Base-by-base conservation (phyloP, 2,329 filamentous ascomycete species). In the Penicillium occitanis region DNA sequence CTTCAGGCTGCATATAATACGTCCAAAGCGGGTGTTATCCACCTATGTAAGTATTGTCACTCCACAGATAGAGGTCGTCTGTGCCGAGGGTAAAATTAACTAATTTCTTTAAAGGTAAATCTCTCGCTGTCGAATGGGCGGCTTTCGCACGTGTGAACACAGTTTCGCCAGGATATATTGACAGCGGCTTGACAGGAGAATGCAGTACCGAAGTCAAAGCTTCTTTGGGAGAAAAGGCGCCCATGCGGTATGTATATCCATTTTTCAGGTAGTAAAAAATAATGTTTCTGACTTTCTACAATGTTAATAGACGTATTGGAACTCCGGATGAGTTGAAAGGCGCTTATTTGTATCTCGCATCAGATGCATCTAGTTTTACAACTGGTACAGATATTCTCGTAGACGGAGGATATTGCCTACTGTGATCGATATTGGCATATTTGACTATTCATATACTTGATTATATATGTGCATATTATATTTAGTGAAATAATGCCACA, bases 1-100 rank as follows among this genome's bases (percentile, higher is more conserved):
- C 83, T 86, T 57, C 85, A 87, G 70, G 82, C 84, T 1, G 82
- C 84, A 13, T 87, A 87, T 73, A 87, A 87, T 68, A 80, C 80
- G 7, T 83, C 81, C 35, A 87, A 87, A 71, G 85, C 85, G 0
- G 85, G 80, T 30, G 80, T 86, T 17, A 84, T 81, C 1, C 86
- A 87, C 64, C 80, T 87, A 14, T 64, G 62, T 64, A 40, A 33
- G 61, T 6, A 81, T 68, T 63, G 78, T 77, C 30, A 84, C 68
- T 0, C 78, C 81, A 0, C 80, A 81, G 76, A 50, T 14, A 22
- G 11, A 5, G 46, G 14, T 25, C n/a, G 4, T 48, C 11, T 19
- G n/a, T 19, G 6, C 2, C 40, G 0, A 42, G 37, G 3, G 11
- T 17, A 1, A 17, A n/a, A 19, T 19, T 10, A 8, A 48, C 44